Evolutionary conservation across 2,329 filamentous ascomycete genomes (phyloP).

Genomic region (Coniochaeta hoffmannii): DNA sequence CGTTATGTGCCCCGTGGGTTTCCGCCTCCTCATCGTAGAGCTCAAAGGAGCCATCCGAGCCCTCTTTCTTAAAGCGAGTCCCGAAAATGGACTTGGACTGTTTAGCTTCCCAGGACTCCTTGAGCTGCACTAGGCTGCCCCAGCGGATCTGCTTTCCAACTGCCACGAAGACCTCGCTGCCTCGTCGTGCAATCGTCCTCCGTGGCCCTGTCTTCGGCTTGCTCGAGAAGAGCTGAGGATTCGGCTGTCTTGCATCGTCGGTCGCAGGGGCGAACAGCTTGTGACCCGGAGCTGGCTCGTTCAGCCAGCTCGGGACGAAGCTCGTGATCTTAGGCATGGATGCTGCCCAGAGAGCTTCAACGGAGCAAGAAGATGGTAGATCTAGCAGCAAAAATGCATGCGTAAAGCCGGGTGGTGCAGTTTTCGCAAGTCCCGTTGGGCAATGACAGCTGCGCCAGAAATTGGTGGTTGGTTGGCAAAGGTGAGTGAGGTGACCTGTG

Average conservation of each 20-base stretch:
- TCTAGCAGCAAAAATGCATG: neutral
- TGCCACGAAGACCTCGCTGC: conserved; percentile 82
- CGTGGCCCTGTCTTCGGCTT: conserved; percentile 40
- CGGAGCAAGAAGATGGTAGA: neutral
- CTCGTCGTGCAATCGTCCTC: conserved; percentile 69
- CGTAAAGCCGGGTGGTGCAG: neutral
- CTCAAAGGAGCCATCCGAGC: conserved; percentile 30
- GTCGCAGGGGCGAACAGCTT: conserved; percentile 59
- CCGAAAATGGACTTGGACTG: conserved; percentile 17
- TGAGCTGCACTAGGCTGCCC: conserved; percentile 76
- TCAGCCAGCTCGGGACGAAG: conserved; percentile 84
- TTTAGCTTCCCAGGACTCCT: conserved; percentile 49
- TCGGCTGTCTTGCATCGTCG: conserved; percentile 22
- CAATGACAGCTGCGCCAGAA: neutral
- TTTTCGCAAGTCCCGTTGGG: neutral
- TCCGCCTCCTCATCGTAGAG: conserved; percentile 18
- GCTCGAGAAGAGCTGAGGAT: conserved; percentile 26
- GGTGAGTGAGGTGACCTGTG: neutral
- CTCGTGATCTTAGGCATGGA: conserved; percentile 81
- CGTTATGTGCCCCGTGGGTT: conserved; percentile 14
- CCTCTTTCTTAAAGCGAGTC: conserved; percentile 40
- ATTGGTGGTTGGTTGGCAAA: neutral
- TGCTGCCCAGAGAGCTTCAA: conserved; percentile 9
- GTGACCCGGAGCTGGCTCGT: conserved; percentile 67
- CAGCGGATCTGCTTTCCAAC: conserved; percentile 87